Evolutionary conservation across 2,329 filamentous ascomycete genomes (phyloP), one percentile per base, ranked within the genome.

Genomic region (Ophiocordyceps australis): DNA sequence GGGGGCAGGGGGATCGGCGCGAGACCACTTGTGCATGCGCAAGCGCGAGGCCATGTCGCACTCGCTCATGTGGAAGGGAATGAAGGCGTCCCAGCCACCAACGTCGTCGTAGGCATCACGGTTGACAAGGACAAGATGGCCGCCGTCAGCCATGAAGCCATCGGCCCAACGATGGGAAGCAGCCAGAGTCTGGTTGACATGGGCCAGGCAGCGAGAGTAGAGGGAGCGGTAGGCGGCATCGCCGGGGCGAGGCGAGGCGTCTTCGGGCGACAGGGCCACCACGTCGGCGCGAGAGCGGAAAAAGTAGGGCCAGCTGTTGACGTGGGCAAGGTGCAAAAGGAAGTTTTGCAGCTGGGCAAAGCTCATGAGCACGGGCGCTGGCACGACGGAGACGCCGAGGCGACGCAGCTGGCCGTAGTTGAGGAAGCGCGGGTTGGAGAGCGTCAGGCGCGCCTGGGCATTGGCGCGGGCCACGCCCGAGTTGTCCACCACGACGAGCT

Each of bases 281-380:
- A 66, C 54, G 34, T 69, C 64, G 55, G 64, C 63, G 38, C 67
- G 64, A n/a, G 49, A 54, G 59, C 61, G 68, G 38, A 62, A 69
- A 39, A 64, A 69, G 35, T 57, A 51, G 1, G 46, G 44, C 52
- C 57, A 65, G 5, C 48, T 34, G 9, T 52, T 36, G 20, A 49
- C 38, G 25, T 61, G 49, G 1, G 60, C 54, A 3, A 57, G 46
- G 26, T 49, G 49, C 13, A 65, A 43, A 37, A 54, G 63, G 39
- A 57, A 64, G 34, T 68, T 69, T 29, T 67, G 62, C 18, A 66
- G 45, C 38, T 70, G 63, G 2, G 64, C 52, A 35, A 68, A 69
- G 24, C 41, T 59, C 26, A 67, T 46, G 5, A 67, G 47, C 3
- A 59, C 61, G 1, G 63, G 61, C 1, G 62, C 59, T 25, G 52